These are phyloP conservation scores for Clarkia xantiana DNA, from an alignment of 345 rosid species.

Conservation along the genomic window DNA sequence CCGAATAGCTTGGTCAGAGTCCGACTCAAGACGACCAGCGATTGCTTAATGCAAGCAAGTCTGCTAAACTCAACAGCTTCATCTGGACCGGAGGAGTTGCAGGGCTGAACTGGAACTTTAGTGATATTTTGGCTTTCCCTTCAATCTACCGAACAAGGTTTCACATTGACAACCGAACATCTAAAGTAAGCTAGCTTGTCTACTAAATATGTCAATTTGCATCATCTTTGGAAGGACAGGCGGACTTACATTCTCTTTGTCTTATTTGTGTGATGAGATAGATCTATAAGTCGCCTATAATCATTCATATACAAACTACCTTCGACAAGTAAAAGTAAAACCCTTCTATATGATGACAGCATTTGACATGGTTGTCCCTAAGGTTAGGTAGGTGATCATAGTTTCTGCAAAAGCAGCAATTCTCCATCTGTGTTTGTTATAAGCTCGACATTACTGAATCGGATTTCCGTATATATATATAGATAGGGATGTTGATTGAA, in stretches of 20 bases:
- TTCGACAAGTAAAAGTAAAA: slow-evolving; percentile 37
- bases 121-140: slow-evolving; percentile 11
- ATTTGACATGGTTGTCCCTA: slow-evolving; percentile 71
- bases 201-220: no score
- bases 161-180: slow-evolving; percentile 49
- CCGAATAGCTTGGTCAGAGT: no score
- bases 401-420: no score
- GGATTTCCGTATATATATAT: slow-evolving; percentile 1
- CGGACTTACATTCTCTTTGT: slow-evolving; percentile 4
- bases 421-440: neutral
- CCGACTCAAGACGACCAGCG: no score
- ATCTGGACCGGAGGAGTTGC: no score
- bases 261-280: slow-evolving; percentile 51
- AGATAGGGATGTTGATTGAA: slow-evolving; percentile 55
- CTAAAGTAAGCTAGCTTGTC: slow-evolving; percentile 34
- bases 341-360: slow-evolving; percentile 75
- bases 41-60: no score
- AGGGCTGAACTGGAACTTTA: no score
- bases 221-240: neutral
- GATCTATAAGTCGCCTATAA: slow-evolving; percentile 41
- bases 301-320: slow-evolving; percentile 48
- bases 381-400: slow-evolving; percentile 38
- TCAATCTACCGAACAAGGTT: slow-evolving; percentile 50
- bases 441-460: no score
- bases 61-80: slow-evolving; percentile 6